Conservation (phyloP, 2,329 filamentous ascomycete species). For the Xylariaceae sp. region DNA sequence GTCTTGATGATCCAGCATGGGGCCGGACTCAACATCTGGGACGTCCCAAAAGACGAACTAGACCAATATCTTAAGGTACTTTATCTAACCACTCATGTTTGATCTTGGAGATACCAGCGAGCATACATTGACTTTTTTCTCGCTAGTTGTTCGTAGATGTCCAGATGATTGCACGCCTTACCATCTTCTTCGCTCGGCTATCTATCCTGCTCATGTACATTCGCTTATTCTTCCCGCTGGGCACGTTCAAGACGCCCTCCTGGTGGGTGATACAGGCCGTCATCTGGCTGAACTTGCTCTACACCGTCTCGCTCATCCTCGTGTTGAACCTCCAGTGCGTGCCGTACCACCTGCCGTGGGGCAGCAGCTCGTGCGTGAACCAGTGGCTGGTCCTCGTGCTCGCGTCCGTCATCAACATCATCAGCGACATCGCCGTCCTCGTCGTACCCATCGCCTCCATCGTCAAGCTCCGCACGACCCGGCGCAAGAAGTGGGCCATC, state of each 20-base stretch:
- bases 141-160: slow-evolving; percentile 20
- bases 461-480: too few relatives aligned
- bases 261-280: slow-evolving; percentile 24
- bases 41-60: slow-evolving; percentile 15
- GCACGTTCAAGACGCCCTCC: slow-evolving; percentile 11
- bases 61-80: slow-evolving; percentile 12
- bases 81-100: too few relatives aligned
- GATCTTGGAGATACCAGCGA: too few relatives aligned
- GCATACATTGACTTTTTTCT: slow-evolving; percentile 3
- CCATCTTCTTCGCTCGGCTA: slow-evolving; percentile 25
- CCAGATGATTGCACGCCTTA: slow-evolving; percentile 21
- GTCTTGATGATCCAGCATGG: too few relatives aligned
- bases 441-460: too few relatives aligned
- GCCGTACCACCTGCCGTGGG: too few relatives aligned
- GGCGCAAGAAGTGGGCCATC: too few relatives aligned
- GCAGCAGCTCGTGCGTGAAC: too few relatives aligned
- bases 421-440: too few relatives aligned
- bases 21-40: too few relatives aligned
- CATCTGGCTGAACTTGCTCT: slow-evolving; percentile 23
- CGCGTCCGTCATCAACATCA: too few relatives aligned
- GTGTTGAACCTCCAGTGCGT: slow-evolving; percentile 22
- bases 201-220: slow-evolving; percentile 23
- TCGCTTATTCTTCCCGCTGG: slow-evolving; percentile 21
- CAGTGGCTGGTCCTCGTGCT: too few relatives aligned
- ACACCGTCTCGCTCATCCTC: slow-evolving; percentile 22